phyloP scores from a whole-genome alignment of 257 asterid species.

The Rehmannia glutinosa region DNA sequence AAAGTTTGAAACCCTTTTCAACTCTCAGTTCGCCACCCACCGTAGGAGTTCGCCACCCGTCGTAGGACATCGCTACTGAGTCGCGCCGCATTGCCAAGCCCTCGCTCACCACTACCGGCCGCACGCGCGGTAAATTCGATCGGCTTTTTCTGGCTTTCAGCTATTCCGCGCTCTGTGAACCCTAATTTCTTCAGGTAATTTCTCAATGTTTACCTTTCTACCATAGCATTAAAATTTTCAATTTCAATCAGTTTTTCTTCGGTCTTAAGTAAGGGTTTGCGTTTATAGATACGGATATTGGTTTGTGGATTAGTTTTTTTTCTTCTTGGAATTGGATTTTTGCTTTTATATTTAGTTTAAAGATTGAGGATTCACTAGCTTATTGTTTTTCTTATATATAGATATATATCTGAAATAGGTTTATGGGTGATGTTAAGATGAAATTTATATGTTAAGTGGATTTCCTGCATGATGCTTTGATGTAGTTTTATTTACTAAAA shows the following conservation, averaged over 20 bases:
- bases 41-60: too few species aligned
- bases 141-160: background rate
- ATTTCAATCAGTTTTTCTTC: background rate
- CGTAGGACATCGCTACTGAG: too few species aligned
- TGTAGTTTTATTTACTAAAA: too few species aligned
- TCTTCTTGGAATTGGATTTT: background rate
- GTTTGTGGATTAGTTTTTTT: constrained; percentile 4
- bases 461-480: background rate
- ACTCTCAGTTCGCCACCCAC: too few species aligned
- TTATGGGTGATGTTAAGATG: background rate
- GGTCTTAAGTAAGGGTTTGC: constrained; percentile 2
- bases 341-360: too few species aligned
- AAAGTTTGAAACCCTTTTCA: too few species aligned
- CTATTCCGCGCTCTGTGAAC: constrained; percentile 18
- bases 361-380: too few species aligned
- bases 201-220: background rate
- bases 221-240: background rate
- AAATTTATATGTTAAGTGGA: background rate
- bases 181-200: constrained; percentile 28
- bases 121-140: too few species aligned
- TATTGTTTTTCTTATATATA: background rate
- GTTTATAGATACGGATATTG: background rate
- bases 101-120: too few species aligned
- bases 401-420: too few species aligned
- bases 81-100: too few species aligned